These are phyloP conservation scores for Fusarium falciforme DNA, from an alignment of 2,329 filamentous ascomycete species.

Conservation along the genomic window DNA sequence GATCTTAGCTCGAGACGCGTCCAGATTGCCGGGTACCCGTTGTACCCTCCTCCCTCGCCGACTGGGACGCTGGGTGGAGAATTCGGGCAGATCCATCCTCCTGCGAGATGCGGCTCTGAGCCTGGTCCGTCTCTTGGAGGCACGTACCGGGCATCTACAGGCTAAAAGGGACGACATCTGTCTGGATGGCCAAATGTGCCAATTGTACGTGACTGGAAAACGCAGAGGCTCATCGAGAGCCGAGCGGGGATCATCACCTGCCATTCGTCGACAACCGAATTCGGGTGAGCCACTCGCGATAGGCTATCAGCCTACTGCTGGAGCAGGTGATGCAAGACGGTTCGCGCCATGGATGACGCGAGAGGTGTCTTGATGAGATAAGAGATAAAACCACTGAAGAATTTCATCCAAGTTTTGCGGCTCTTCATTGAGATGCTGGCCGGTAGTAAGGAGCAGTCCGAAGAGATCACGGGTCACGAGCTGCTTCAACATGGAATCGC, in stretches of 20 bases:
- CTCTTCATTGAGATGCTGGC: background rate
- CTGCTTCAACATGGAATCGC: background rate
- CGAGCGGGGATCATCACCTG: constrained; percentile 18
- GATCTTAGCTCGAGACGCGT: constrained; percentile 44
- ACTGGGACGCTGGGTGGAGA: constrained; percentile 37
- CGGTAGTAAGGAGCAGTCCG: background rate
- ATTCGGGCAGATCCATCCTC: constrained; percentile 42
- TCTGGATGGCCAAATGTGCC: constrained; percentile 8
- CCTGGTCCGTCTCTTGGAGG: constrained; percentile 30
- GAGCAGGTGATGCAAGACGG: background rate
- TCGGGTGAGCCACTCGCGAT: constrained; percentile 4
- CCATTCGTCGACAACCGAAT: constrained; percentile 5
- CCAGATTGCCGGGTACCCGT: constrained; percentile 45
- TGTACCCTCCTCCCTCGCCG: constrained; percentile 35
- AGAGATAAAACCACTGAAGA: background rate
- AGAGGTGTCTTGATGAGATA: background rate
- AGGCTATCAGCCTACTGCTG: background rate
- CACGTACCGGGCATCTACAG: constrained; percentile 28
- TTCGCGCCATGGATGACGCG: constrained; percentile 2
- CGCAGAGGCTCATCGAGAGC: background rate
- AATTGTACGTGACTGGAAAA: constrained; percentile 10
- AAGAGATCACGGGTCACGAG: background rate
- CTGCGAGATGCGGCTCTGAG: constrained; percentile 43
- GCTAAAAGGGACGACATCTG: constrained; percentile 16
- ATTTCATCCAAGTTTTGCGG: background rate